phyloP scores from a whole-genome alignment of 768 basidiomycete species.

The Trametopsis cervina region DNA sequence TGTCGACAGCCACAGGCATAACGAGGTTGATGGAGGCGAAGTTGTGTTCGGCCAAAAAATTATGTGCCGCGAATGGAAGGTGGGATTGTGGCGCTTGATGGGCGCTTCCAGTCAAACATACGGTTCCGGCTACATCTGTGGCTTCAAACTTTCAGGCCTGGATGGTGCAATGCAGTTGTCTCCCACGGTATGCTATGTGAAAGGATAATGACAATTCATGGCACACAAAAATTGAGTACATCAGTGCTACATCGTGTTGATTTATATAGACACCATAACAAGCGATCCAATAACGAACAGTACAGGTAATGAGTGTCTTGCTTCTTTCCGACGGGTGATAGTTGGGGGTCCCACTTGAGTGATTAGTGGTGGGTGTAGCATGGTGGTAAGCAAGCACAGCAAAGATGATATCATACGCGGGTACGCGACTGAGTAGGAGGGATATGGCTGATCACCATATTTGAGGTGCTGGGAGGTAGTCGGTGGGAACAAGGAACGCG shows the following conservation, averaged over 20 bases:
- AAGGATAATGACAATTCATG: not conserved
- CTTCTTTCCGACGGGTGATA: too few relatives aligned
- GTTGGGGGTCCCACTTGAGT: too few relatives aligned
- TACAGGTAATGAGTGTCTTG: too few relatives aligned
- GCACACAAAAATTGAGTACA: not conserved
- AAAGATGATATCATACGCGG: not conserved
- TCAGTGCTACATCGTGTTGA: not conserved
- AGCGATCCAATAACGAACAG: too few relatives aligned
- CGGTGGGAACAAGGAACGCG: conserved; percentile 71
- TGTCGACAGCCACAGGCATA: conserved; percentile 25
- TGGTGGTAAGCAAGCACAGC: not conserved
- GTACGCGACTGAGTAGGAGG: not conserved
- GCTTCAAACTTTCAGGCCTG: too few relatives aligned
- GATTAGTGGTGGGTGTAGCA: too few relatives aligned
- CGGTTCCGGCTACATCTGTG: too few relatives aligned
- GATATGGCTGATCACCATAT: conserved; percentile 49
- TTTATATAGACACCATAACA: too few relatives aligned
- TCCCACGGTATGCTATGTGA: too few relatives aligned
- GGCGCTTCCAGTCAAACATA: too few relatives aligned
- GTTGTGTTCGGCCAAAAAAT: conserved; percentile 18
- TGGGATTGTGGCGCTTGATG: not conserved
- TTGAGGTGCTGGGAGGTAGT: conserved; percentile 65
- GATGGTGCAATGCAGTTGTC: too few relatives aligned
- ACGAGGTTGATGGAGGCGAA: conserved; percentile 9
- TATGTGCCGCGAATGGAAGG: conserved; percentile 19